Base-by-base conservation (phyloP, 2,329 filamentous ascomycete genomes). In the Calonectria honghensis region DNA sequence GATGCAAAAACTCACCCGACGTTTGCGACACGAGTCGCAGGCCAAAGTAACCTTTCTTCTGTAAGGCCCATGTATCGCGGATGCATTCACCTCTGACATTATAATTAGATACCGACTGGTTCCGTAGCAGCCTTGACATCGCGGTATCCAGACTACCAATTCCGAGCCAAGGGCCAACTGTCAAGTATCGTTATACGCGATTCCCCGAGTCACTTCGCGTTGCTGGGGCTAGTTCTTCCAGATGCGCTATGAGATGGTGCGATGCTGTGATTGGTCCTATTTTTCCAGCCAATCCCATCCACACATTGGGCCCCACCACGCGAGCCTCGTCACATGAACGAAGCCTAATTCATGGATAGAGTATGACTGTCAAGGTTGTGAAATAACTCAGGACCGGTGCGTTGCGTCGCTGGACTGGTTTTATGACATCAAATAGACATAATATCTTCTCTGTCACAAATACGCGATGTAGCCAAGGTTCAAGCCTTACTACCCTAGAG, bases 21-120 rank as follows among this genome's bases (percentile, higher is more conserved):
- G 73, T 37, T 72, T 75, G 20, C 73, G 73, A 39, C 73, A 75
- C 10, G 50, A 48, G 16, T 75, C 65, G 50, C 73, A 75, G 27
- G 73, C 73, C 59, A 75, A 50, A 6, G 73, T 75, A 45, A 75
- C 73, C 41, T 75, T 75, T 52, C 69, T 67, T 51, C 72, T 57
- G 29, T 52, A 70, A 18, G 51, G 59, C n/a, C 72, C 66, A 57
- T 66, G 61, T 20, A 70, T 45, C 27, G 70, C 68, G 13, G 68
- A 64, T 51, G 57, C 68, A 27, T 71, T 71, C 6, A 39, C 59
- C 13, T 57, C 69, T n/a, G 69, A 71, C 69, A 71, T 73, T 27
- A 48, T 67, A 45, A n/a, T 29, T 59, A 45, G 4, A 51, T n/a
- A 32, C 27, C 41, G n/a, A 39, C 14, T n/a, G 48, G 24, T 39